Percentiles rank a stretch among this genome's conserved stretches.
These are phyloP conservation scores for Sophora flavescens DNA, from an alignment of 306 rosid species.

Conservation along the genomic window DNA sequence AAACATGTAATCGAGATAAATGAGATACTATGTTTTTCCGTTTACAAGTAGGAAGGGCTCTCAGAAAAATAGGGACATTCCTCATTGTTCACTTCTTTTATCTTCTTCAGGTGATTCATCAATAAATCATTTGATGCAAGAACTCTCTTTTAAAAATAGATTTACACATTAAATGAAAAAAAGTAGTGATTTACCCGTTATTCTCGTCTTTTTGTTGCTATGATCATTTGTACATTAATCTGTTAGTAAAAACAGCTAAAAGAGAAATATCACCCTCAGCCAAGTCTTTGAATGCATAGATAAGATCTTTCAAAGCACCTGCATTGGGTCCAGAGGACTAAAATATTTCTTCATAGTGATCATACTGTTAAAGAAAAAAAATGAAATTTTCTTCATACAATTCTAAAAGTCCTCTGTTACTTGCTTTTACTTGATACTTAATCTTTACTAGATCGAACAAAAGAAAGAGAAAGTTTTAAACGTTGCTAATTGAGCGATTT, in stretches of 20 bases:
- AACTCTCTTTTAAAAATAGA: not conserved
- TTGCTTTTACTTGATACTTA: too few relatives aligned
- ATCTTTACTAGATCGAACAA: not conserved
- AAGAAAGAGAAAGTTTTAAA: not conserved
- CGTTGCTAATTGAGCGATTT: not conserved
- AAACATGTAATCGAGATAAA: not conserved
- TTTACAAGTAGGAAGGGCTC: not conserved
- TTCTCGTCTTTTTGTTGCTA: not conserved
- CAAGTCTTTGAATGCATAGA: not conserved
- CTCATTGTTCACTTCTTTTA: not conserved
- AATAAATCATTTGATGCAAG: not conserved
- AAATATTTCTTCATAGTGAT: conserved; percentile 16
- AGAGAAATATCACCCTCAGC: conserved; percentile 14
- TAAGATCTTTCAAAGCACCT: conserved; percentile 7
- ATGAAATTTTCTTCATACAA: not conserved
- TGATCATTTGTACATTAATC: not conserved
- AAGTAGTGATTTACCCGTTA: not conserved
- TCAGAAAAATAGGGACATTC: too few relatives aligned
- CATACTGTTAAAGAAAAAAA: not conserved
- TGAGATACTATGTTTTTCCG: not conserved
- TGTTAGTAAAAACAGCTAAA: not conserved
- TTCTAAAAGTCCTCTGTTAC: not conserved
- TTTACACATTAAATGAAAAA: not conserved
- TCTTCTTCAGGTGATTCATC: not conserved
- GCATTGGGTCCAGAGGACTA: not conserved